phyloP scores from a whole-genome alignment of 2,329 filamentous ascomycete species.

The Pseudophaeomoniella oleicola region DNA sequence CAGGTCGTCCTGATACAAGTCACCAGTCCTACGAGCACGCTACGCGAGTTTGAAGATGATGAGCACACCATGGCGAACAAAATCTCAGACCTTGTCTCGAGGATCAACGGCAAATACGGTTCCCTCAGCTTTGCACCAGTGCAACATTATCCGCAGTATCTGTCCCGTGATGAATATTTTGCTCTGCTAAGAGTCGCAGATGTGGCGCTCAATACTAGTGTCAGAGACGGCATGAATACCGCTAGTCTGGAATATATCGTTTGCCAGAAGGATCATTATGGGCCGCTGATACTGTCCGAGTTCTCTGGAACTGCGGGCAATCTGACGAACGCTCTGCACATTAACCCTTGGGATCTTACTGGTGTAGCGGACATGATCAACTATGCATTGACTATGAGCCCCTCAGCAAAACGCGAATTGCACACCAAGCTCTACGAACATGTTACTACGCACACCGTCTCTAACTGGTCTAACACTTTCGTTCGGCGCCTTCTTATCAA shows the following conservation, averaged over 20 bases:
- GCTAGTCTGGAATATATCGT: constrained; percentile 90
- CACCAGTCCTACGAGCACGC: constrained; percentile 70
- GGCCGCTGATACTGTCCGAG: constrained; percentile 85
- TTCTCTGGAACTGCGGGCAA: constrained; percentile 90
- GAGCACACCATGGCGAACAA: constrained; percentile 74
- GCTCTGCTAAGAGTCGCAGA: constrained; percentile 81
- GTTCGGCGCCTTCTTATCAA: constrained; percentile 67
- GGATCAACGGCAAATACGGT: constrained; percentile 83
- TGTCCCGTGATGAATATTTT: constrained; percentile 83
- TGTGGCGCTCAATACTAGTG: constrained; percentile 86
- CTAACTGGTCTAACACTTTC: constrained; percentile 71
- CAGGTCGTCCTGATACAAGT: constrained; percentile 91
- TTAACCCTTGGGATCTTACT: constrained; percentile 87
- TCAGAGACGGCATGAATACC: constrained; percentile 95
- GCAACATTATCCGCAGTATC: constrained; percentile 87
- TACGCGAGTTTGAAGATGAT: constrained; percentile 61
- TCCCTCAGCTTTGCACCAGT: constrained; percentile 81
- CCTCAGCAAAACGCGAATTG: constrained; percentile 50
- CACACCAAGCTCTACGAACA: constrained; percentile 67
- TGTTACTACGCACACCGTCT: constrained; percentile 73
- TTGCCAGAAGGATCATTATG: constrained; percentile 74
- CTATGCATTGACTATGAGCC: constrained; percentile 61
- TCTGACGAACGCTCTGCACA: constrained; percentile 74
- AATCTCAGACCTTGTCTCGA: constrained; percentile 78
- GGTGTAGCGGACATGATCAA: constrained; percentile 77